Evolutionary conservation across 495 filamentous ascomycete species (phyloP), one percentile per base, ranked within the genome.

Genomic region (Lasiosphaeria miniovina): DNA sequence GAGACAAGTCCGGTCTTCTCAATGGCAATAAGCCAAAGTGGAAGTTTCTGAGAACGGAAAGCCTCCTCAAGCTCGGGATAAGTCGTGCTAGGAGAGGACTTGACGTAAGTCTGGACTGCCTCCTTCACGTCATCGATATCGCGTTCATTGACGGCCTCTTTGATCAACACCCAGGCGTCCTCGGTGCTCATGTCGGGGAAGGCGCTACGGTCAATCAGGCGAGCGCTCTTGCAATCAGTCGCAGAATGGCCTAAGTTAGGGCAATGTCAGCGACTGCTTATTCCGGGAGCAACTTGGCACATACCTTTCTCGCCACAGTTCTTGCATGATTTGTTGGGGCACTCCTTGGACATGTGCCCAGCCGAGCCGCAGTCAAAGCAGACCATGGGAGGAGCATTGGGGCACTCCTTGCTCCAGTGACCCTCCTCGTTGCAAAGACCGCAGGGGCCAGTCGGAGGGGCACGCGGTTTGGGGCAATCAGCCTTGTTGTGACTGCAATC

Each of bases 121-220:
- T 84, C 77, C 58, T 89, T 89, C 69, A 93, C 85, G 34, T 88
- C 84, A 49, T 89, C 86, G 12, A 94, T 70, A 36, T 96, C 91
- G 17, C 79, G 78, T 10, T 83, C 82, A 15, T 75, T 65, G 53
- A 81, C 86, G 0, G 89, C 91, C 32, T 79, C 72, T 59, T 81
- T 75, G 63, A 98, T 76, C 54, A 75, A 66, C 0, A 68, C 74
- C 92, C 93, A 97, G 1, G 90, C 89, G 15, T 82, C 76, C 32
- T 91, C 88, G 1, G 82, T 75, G 15, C 74, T 62, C 60, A 83
- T 75, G 33, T 88, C 85, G 0, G 80, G 70, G 41, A 93, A 62
- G n/a, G 78, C 49, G 50, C 76, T 77, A 50, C 83, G 78, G 62
- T 93, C 84, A 52, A 93, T 80, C 60, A 82, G 83, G 55, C 91